Base-by-base conservation (phyloP, 176 grass and related monocot genomes). In the Avena atlantica region DNA sequence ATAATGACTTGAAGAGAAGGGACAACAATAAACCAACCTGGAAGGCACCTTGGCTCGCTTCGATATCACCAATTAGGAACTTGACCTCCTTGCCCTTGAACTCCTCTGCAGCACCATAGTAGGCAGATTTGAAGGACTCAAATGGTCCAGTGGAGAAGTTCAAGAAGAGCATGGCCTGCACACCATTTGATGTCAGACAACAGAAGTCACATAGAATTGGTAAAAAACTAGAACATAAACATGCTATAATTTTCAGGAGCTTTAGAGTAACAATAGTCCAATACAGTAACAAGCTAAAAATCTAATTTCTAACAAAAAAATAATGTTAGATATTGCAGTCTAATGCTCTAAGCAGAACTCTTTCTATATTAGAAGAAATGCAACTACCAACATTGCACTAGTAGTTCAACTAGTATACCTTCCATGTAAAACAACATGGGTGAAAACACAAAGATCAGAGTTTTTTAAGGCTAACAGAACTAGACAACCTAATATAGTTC, bases 11-110 rank as follows among this genome's bases (percentile, higher is more conserved):
- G 0, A 63, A 27, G 4, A 65, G 61, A 58, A 17, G 27, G 61
- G 4, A 10, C 81, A 87, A 49, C 20, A 66, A 37, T 17, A 45
- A 78, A 31, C 84, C 78, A 90, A 99, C 97, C 97, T 99, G 89
- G 52, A 99, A 96, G 50, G 94, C 97, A 48, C 87, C 89, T 76
- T 94, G 85, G 89, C 94, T 93, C 9, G 90, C 83, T 58, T 99
- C 94, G 86, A 94, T 21, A 87, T 96, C 92, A 80, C 94, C 97
- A 59, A 99, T 94, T 60, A 99, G 91, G 90, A 99, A 99, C 76
- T 82, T 93, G 36, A 99, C 77, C 44, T 90, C 92, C 82, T 99
- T 93, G 80, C 52, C 85, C 51, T 93, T 93, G 70, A 94, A 99
- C 19, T 88, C 84, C 4, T 96, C 91, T 20, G 89, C 92, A 78